A percentile compares a stretch with the other conserved stretches of the same genome.
Conservation (phyloP, 2,329 filamentous ascomycete genomes). For the Taxawa tesnikishii region DNA sequence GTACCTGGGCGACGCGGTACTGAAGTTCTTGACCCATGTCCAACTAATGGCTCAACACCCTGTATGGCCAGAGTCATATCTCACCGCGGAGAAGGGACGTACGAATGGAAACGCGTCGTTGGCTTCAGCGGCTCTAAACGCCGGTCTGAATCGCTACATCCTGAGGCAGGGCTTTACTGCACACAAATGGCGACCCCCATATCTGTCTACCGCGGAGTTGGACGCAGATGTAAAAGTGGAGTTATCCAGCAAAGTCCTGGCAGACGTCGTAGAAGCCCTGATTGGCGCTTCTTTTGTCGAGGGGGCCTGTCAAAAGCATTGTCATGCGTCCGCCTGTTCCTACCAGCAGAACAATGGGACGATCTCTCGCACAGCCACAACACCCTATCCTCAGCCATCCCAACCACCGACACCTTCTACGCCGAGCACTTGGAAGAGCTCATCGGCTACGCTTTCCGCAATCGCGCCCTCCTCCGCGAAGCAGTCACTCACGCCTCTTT, state of each 20-base stretch:
- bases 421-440: slow-evolving; percentile 42
- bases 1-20: slow-evolving; percentile 71
- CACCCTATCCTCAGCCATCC: neutral
- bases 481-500: slow-evolving; percentile 67
- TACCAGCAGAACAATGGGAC: slow-evolving; percentile 37
- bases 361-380: slow-evolving; percentile 1
- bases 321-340: slow-evolving; percentile 52
- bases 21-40: slow-evolving; percentile 62
- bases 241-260: slow-evolving; percentile 62
- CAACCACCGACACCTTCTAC: neutral
- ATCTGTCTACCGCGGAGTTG: neutral
- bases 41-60: slow-evolving; percentile 51
- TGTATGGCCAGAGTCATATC: slow-evolving; percentile 62
- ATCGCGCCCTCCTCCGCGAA: slow-evolving; percentile 59
- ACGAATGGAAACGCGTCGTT: slow-evolving; percentile 56
- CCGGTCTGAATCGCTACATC: slow-evolving; percentile 61
- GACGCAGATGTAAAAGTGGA: slow-evolving; percentile 14
- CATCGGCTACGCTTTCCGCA: slow-evolving; percentile 59
- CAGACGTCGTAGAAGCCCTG: slow-evolving; percentile 77
- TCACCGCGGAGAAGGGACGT: slow-evolving; percentile 55
- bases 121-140: slow-evolving; percentile 47
- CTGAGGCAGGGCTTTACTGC: slow-evolving; percentile 55
- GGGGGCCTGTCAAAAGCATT: slow-evolving; percentile 54
- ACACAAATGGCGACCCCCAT: slow-evolving; percentile 57
- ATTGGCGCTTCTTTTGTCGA: slow-evolving; percentile 64